Conservation (phyloP, 306 rosid species). For the Biancaea sappan region DNA sequence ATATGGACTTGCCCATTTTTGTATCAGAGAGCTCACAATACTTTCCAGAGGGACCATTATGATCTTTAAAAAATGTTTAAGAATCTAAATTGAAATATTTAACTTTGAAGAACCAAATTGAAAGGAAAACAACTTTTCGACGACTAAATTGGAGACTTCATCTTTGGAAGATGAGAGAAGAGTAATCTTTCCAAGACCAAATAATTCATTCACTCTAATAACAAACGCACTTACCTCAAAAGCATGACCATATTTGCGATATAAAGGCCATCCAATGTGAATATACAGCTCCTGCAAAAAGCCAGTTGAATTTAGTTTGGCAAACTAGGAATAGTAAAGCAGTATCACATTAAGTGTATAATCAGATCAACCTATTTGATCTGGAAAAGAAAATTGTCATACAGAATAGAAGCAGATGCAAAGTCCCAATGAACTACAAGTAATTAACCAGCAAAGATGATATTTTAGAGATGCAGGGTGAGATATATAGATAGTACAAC, state of each 20-base stretch:
- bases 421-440: background rate
- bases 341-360: constrained; percentile 6
- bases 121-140: too few species aligned
- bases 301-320: constrained; percentile 21
- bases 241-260: constrained; percentile 93
- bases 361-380: background rate
- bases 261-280: constrained; percentile 95
- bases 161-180: too few species aligned
- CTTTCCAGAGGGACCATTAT: too few species aligned
- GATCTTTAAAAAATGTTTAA: too few species aligned
- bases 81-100: too few species aligned
- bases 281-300: constrained; percentile 76
- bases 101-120: too few species aligned
- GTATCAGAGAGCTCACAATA: too few species aligned
- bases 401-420: background rate
- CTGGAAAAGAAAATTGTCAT: background rate
- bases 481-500: background rate
- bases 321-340: background rate
- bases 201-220: too few species aligned
- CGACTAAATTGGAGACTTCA: too few species aligned
- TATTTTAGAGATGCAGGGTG: background rate
- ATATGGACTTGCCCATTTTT: too few species aligned
- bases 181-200: too few species aligned
- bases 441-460: background rate
- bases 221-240: constrained; percentile 64